A percentile compares a stretch with the other conserved stretches of the same genome.
phyloP scores from a whole-genome alignment of 352 stramenopile genomes.

The Globisporangium perplexum region DNA sequence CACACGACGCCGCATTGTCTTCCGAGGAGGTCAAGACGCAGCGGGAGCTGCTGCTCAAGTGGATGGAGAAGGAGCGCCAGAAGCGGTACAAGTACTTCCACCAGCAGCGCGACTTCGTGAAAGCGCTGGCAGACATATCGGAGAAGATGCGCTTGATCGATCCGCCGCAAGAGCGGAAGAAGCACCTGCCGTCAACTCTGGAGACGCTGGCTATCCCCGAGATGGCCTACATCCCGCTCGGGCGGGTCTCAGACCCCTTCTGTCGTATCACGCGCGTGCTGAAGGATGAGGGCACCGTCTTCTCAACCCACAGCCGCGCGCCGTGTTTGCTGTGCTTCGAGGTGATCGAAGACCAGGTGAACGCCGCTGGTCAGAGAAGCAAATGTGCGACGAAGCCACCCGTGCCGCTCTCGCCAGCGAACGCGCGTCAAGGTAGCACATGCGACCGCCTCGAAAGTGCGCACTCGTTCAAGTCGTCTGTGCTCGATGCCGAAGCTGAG shows the following conservation, averaged over 20 bases:
- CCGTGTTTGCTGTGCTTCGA: slow-evolving; percentile 76
- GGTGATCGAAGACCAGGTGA: slow-evolving; percentile 71
- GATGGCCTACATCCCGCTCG: slow-evolving; percentile 75
- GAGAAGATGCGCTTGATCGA: slow-evolving; percentile 66
- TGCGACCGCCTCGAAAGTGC: slow-evolving; percentile 10
- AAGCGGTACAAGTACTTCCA: slow-evolving; percentile 84
- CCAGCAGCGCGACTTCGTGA: slow-evolving; percentile 71
- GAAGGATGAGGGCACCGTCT: slow-evolving; percentile 67
- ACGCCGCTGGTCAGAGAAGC: slow-evolving; percentile 39
- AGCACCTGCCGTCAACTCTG: slow-evolving; percentile 42
- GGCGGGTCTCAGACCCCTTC: slow-evolving; percentile 64
- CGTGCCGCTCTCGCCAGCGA: slow-evolving; percentile 1
- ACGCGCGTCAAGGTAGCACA: neutral
- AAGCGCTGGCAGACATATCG: slow-evolving; percentile 60
- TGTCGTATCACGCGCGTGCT: slow-evolving; percentile 63
- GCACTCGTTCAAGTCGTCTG: slow-evolving; percentile 18
- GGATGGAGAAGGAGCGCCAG: slow-evolving; percentile 73
- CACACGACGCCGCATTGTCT: neutral
- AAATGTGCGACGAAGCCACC: slow-evolving; percentile 6
- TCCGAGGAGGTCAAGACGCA: slow-evolving; percentile 22
- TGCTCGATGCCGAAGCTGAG: slow-evolving; percentile 38
- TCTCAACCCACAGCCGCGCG: slow-evolving; percentile 73
- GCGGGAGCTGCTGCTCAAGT: slow-evolving; percentile 53
- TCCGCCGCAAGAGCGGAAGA: slow-evolving; percentile 57
- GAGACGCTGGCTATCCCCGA: slow-evolving; percentile 39